A percentile compares a stretch with the other conserved stretches of the same genome.
Evolutionary conservation across 2,329 filamentous ascomycete species (phyloP).

Genomic region (Colletotrichum sansevieriae): DNA sequence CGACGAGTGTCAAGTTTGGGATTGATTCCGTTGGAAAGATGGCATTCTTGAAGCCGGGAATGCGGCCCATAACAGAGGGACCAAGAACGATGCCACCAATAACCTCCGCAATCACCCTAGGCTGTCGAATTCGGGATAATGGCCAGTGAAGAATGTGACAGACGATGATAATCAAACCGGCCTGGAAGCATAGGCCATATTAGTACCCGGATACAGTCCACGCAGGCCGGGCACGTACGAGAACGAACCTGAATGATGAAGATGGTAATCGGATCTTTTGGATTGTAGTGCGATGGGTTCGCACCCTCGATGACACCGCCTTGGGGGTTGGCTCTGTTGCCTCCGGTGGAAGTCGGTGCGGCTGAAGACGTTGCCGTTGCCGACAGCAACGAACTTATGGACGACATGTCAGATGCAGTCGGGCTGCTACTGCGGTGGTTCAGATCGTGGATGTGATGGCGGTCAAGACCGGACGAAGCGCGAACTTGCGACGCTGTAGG

Average conservation of each 20-base stretch:
- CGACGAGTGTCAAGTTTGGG: conserved; percentile 80
- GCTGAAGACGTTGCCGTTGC: conserved; percentile 46
- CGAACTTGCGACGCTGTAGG: not conserved
- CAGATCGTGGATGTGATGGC: not conserved
- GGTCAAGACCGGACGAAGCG: not conserved
- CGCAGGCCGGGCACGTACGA: no score
- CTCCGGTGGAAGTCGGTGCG: conserved; percentile 46
- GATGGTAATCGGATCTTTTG: conserved; percentile 78
- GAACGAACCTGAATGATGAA: conserved; percentile 78
- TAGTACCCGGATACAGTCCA: conserved; percentile 2
- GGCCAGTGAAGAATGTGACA: conserved; percentile 76
- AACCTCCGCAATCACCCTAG: conserved; percentile 86
- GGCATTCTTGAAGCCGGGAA: conserved; percentile 79
- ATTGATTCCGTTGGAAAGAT: conserved; percentile 85
- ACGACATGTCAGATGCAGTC: conserved; percentile 26
- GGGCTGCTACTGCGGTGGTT: not conserved
- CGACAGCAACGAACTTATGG: conserved; percentile 22
- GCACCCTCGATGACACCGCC: conserved; percentile 78
- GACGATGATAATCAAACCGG: conserved; percentile 61
- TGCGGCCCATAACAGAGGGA: conserved; percentile 88
- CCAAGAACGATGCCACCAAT: conserved; percentile 88
- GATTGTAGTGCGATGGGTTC: conserved; percentile 76
- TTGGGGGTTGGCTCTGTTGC: conserved; percentile 53
- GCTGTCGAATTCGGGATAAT: conserved; percentile 81
- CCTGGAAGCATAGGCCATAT: conserved; percentile 41